Evolutionary conservation across 805 yeast genomes (phyloP).

Genomic region (Starmerella sirachaensis): DNA sequence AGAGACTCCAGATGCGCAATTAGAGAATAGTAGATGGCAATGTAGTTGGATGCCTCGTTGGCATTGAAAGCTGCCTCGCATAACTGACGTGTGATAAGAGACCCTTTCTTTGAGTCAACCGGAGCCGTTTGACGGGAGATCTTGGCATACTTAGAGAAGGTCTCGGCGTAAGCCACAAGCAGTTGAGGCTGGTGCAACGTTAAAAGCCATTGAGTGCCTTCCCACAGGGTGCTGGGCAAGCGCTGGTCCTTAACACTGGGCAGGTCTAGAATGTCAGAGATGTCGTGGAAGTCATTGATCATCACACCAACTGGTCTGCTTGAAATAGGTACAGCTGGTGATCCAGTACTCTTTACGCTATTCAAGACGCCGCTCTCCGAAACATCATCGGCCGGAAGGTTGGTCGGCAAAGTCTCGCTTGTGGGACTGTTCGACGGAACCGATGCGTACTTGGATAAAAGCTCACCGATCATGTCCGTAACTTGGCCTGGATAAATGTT

Average conservation of each 20-base stretch:
- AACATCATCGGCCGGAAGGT: no score
- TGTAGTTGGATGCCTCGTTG: slow-evolving; percentile 12
- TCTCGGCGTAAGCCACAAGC: slow-evolving; percentile 19
- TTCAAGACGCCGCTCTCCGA: no score
- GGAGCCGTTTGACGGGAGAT: slow-evolving; percentile 2
- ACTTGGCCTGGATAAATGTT: slow-evolving; percentile 79
- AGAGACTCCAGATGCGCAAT: slow-evolving; percentile 8
- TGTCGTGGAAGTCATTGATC: slow-evolving; percentile 21
- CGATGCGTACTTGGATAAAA: slow-evolving; percentile 28
- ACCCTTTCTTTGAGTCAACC: slow-evolving; percentile 13
- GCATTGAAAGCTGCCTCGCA: slow-evolving; percentile 2
- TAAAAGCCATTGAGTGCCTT: slow-evolving; percentile 25
- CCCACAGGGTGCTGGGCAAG: slow-evolving; percentile 22
- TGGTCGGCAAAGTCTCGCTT: no score
- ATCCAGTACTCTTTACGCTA: no score
- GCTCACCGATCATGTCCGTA: slow-evolving; percentile 64
- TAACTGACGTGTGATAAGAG: slow-evolving; percentile 16
- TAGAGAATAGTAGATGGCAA: slow-evolving; percentile 20
- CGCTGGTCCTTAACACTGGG: slow-evolving; percentile 10
- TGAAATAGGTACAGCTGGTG: no score
- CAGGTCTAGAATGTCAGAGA: slow-evolving; percentile 19
- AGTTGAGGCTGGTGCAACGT: slow-evolving; percentile 19
- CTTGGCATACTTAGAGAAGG: slow-evolving; percentile 21
- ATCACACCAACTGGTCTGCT: slow-evolving; percentile 12
- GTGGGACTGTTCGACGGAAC: slow-evolving; percentile 4